Evolutionary conservation across 768 basidiomycete species (phyloP), one percentile per base, ranked within the genome.

Genomic region (Boletus tomentosulus): DNA sequence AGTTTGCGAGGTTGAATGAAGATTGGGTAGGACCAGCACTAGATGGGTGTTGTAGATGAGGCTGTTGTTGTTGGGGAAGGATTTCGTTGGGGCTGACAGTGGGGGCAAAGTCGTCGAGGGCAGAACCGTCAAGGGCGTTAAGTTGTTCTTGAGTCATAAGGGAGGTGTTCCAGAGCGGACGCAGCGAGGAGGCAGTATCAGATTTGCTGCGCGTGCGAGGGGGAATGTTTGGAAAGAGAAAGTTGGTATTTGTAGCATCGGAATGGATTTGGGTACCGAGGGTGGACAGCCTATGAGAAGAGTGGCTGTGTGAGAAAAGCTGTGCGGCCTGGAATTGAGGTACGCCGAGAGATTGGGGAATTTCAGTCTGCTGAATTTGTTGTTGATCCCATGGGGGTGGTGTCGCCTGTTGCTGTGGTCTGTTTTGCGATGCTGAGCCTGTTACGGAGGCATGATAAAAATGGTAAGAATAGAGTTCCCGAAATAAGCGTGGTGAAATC

Each of bases 191-290:
- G 39, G 80, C 73, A 0, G 81, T 78, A 44, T 86, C 85, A 2
- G 83, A 83, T 60, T 84, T 80, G 68, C 82, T 84, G 49, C 85
- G 74, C 24, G 73, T 69, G 34, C 83, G 76, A 34, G 69, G 68
- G 66, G 70, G 68, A 30, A 68, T 62, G 31, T 57, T 67, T 28
- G 76, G 75, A 59, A 73, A 67, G 31, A 74, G 69, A 56, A 70
- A 74, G 62, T 60, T 62, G 61, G 59, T 72, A 71, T 70, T 68
- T 68, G 66, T 70, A 72, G 57, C 48, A 64, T 70, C 70, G 46
- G 70, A 54, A 55, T 66, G 69, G 0, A 66, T 43, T 61, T 70
- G 67, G 57, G 64, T 57, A 64, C 56, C 62, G 30, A 68, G 61
- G 50, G 57, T 54, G 71, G 72, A 71, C 68, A 70, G 70, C 70